These are phyloP conservation scores for Aspergillus nidulans DNA, from an alignment of 495 filamentous ascomycete genomes.

Conservation along the genomic window DNA sequence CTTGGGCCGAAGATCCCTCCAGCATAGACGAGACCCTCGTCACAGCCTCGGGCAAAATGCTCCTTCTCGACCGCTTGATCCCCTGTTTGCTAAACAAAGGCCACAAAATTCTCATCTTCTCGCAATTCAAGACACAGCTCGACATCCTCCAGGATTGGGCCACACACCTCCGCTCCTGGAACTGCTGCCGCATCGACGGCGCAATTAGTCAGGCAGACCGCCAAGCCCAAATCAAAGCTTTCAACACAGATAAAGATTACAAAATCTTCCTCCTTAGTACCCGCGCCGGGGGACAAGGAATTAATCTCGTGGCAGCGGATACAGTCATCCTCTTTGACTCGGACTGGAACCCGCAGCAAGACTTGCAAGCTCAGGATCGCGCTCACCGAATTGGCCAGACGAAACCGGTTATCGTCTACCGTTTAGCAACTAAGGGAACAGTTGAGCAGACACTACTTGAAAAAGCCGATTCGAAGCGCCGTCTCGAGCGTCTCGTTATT, in stretches of 20 bases:
- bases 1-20: slow-evolving; percentile 57
- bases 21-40: slow-evolving; percentile 72
- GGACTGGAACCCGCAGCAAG: slow-evolving; percentile 98
- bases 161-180: slow-evolving; percentile 63
- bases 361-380: slow-evolving; percentile 93
- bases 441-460: slow-evolving; percentile 86
- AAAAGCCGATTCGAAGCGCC: slow-evolving; percentile 88
- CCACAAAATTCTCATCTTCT: slow-evolving; percentile 94
- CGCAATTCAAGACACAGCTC: slow-evolving; percentile 90
- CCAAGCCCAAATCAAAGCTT: slow-evolving; percentile 75
- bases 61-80: slow-evolving; percentile 82
- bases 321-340: slow-evolving; percentile 73
- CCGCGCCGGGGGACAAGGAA: slow-evolving; percentile 88
- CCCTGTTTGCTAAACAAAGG: slow-evolving; percentile 66
- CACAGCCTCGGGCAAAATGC: slow-evolving; percentile 89
- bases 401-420: slow-evolving; percentile 88
- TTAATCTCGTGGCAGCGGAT: slow-evolving; percentile 75
- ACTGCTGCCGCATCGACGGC: slow-evolving; percentile 87
- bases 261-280: slow-evolving; percentile 87
- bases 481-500: slow-evolving; percentile 91
- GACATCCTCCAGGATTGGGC: slow-evolving; percentile 90
- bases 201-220: slow-evolving; percentile 76
- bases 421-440: slow-evolving; percentile 87
- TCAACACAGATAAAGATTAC: slow-evolving; percentile 67
- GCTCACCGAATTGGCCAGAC: slow-evolving; percentile 94